A percentile compares a stretch with the other conserved stretches of the same genome.
Evolutionary conservation across 1,139 yeast genomes (phyloP).

Genomic region (Scheffersomyces insectosa): DNA sequence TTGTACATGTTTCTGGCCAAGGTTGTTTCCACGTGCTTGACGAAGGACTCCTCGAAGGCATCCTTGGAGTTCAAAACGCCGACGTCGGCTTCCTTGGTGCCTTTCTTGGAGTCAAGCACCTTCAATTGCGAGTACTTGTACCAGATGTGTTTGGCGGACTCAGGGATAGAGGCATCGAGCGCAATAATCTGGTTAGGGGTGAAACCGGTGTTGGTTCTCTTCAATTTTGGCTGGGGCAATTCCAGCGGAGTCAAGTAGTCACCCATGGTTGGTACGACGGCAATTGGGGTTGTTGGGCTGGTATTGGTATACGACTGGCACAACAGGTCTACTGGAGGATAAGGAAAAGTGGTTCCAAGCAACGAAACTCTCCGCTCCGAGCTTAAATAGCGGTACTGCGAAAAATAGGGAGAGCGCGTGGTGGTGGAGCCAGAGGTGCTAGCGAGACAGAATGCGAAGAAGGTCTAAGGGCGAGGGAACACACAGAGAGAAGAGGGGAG

Average conservation of each 20-base stretch:
- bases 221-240: constrained; percentile 46
- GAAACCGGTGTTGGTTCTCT: constrained; percentile 85
- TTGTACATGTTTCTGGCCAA: constrained; percentile 88
- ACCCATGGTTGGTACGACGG: constrained; percentile 25
- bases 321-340: too few relatives aligned
- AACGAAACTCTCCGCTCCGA: too few relatives aligned
- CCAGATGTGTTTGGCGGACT: constrained; percentile 77
- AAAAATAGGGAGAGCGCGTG: too few relatives aligned
- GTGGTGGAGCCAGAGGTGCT: too few relatives aligned
- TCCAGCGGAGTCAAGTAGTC: constrained; percentile 45
- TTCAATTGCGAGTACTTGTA: constrained; percentile 53
- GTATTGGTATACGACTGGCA: too few relatives aligned
- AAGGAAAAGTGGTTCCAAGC: too few relatives aligned
- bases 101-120: constrained; percentile 24
- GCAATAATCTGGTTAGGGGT: constrained; percentile 86
- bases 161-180: constrained; percentile 80
- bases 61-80: constrained; percentile 29
- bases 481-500: too few relatives aligned
- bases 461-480: too few relatives aligned
- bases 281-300: too few relatives aligned
- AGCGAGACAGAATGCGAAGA: too few relatives aligned
- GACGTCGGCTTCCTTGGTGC: constrained; percentile 26
- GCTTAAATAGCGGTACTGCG: too few relatives aligned
- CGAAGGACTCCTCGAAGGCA: constrained; percentile 68
- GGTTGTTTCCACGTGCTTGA: constrained; percentile 85